These are phyloP conservation scores for Gigaspora rosea DNA, from an alignment of 192 early-diverging fungal species.

Conservation along the genomic window DNA sequence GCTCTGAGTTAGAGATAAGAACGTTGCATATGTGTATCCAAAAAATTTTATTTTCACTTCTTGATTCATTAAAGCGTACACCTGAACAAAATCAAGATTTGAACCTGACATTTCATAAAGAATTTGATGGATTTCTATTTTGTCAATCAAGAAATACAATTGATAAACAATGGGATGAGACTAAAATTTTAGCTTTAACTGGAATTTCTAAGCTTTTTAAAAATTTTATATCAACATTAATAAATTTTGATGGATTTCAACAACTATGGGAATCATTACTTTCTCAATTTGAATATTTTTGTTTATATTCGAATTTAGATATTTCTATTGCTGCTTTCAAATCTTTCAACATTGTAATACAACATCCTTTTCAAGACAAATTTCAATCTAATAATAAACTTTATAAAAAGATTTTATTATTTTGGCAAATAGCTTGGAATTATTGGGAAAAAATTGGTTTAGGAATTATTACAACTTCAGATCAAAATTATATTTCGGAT, in stretches of 20 bases:
- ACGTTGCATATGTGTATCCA: slow-evolving; percentile 86
- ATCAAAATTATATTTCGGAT: too few species aligned
- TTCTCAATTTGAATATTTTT: slow-evolving; percentile 71
- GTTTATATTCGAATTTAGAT: slow-evolving; percentile 68
- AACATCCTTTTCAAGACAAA: slow-evolving; percentile 19
- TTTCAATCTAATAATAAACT: slow-evolving; percentile 12
- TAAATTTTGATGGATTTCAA: slow-evolving; percentile 65
- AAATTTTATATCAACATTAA: slow-evolving; percentile 66
- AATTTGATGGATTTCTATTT: slow-evolving; percentile 44
- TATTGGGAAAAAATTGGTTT: slow-evolving; percentile 76
- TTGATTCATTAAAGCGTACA: slow-evolving; percentile 64
- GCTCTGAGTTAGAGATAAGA: slow-evolving; percentile 61
- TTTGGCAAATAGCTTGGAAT: slow-evolving; percentile 67
- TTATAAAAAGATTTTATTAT: slow-evolving; percentile 34
- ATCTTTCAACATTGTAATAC: slow-evolving; percentile 63
- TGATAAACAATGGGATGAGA: slow-evolving; percentile 89
- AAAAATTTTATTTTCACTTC: slow-evolving; percentile 83
- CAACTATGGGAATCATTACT: slow-evolving; percentile 68
- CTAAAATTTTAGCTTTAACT: slow-evolving; percentile 71
- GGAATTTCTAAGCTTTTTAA: slow-evolving; percentile 72
- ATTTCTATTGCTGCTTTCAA: slow-evolving; percentile 77
- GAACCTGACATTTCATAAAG: slow-evolving; percentile 26
- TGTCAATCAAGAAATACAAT: slow-evolving; percentile 64
- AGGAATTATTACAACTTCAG: slow-evolving; percentile 43
- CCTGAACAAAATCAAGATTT: slow-evolving; percentile 49